phyloP scores from a whole-genome alignment of 2,329 filamentous ascomycete species.

The Kalaharituber pfeilii region DNA sequence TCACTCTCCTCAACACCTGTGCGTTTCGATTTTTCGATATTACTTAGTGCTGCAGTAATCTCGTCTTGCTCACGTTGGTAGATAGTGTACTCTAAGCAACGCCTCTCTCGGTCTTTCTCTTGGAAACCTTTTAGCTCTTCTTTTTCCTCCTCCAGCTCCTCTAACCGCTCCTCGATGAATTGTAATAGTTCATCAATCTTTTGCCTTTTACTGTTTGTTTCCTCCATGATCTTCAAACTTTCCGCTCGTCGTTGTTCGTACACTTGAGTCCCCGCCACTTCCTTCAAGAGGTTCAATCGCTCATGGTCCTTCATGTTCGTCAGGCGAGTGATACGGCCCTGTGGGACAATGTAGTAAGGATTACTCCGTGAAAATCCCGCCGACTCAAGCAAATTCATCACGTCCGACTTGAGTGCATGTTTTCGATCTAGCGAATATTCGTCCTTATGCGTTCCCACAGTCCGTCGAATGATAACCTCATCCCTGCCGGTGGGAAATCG shows the following conservation, averaged over 20 bases:
- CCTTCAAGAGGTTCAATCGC: slow-evolving; percentile 75
- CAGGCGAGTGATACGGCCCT: slow-evolving; percentile 83
- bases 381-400: slow-evolving; percentile 86
- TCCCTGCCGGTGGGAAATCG: slow-evolving; percentile 86
- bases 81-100: slow-evolving; percentile 87
- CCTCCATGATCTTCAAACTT: slow-evolving; percentile 89
- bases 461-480: slow-evolving; percentile 77
- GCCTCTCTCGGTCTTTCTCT: slow-evolving; percentile 79
- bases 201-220: slow-evolving; percentile 82
- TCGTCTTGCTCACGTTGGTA: slow-evolving; percentile 76
- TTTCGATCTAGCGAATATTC: slow-evolving; percentile 97
- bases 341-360: slow-evolving; percentile 97
- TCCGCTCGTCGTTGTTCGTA: slow-evolving; percentile 86
- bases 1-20: slow-evolving; percentile 73
- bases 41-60: slow-evolving; percentile 58
- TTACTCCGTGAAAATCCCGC: slow-evolving; percentile 95
- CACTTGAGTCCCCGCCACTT: slow-evolving; percentile 94
- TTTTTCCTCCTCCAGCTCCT: slow-evolving; percentile 89
- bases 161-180: slow-evolving; percentile 78
- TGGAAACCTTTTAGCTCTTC: slow-evolving; percentile 88
- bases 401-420: slow-evolving; percentile 83
- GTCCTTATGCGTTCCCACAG: slow-evolving; percentile 94
- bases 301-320: slow-evolving; percentile 99
- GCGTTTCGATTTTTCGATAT: slow-evolving; percentile 64
- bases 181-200: slow-evolving; percentile 88